Conservation (phyloP, 2,329 filamentous ascomycete genomes). For the Colletotrichum endophyticum region DNA sequence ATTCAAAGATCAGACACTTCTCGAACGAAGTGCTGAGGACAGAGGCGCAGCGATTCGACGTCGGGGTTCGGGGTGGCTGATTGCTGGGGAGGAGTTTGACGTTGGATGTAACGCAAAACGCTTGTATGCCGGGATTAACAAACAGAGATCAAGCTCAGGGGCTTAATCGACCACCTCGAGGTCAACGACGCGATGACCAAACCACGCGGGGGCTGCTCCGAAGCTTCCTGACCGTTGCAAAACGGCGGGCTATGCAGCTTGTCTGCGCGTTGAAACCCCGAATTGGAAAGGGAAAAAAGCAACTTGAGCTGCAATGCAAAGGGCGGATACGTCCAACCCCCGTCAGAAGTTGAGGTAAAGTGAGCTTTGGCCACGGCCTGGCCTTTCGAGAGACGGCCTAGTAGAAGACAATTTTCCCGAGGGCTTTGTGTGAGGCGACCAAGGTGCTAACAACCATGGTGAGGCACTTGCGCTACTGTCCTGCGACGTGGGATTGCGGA, state of each 20-base stretch:
- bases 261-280: background rate
- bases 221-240: background rate
- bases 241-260: background rate
- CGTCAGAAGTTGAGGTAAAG: background rate
- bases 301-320: background rate
- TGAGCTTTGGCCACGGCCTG: background rate
- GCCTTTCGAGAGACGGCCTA: background rate
- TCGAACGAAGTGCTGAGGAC: background rate
- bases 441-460: background rate
- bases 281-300: background rate
- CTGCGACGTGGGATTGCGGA: constrained; percentile 6
- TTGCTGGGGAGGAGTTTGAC: background rate
- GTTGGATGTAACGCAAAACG: background rate
- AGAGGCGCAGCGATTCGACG: background rate
- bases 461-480: constrained; percentile 17
- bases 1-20: background rate
- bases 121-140: background rate
- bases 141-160: background rate
- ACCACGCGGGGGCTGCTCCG: background rate
- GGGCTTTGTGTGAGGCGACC: background rate
- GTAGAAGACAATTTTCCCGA: background rate
- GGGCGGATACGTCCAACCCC: background rate
- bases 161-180: background rate
- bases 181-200: background rate
- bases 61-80: background rate